Conservation (phyloP, 345 rosid species). For the Citrus mangshanensis region DNA sequence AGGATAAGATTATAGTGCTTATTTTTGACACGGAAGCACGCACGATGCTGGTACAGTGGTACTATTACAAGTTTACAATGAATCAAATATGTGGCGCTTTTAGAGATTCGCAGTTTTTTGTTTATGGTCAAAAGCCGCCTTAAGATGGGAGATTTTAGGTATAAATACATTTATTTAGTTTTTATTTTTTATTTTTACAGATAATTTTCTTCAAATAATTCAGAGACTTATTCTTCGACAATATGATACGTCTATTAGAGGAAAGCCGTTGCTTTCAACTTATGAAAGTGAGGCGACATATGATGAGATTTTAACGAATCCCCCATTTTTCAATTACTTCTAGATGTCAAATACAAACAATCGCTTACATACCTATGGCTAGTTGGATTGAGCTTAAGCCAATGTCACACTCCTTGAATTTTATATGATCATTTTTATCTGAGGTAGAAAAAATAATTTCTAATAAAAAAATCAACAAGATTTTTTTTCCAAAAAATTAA, state of each 20-base stretch:
- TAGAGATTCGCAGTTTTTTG: background rate
- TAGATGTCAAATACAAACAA: background rate
- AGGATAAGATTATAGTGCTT: too few species aligned
- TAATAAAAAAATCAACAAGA: too few species aligned
- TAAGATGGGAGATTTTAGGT: background rate
- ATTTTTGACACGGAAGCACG: too few species aligned
- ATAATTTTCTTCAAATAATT: background rate
- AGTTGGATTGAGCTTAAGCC: background rate
- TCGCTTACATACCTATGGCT: background rate
- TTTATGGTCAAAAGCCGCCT: background rate
- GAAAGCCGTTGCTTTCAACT: background rate
- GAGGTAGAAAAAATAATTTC: too few species aligned
- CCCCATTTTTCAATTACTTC: background rate
- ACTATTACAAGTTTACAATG: background rate
- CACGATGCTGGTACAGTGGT: background rate
- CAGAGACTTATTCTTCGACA: background rate
- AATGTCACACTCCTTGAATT: too few species aligned
- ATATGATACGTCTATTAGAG: background rate
- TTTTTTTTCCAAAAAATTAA: too few species aligned
- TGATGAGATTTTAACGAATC: background rate
- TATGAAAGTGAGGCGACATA: background rate
- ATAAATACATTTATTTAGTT: background rate
- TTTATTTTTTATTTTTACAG: too few species aligned
- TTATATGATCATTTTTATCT: too few species aligned
- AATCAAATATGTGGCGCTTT: background rate